Conservation (phyloP, 768 basidiomycete genomes). For the Xanthoconium purpureum region DNA sequence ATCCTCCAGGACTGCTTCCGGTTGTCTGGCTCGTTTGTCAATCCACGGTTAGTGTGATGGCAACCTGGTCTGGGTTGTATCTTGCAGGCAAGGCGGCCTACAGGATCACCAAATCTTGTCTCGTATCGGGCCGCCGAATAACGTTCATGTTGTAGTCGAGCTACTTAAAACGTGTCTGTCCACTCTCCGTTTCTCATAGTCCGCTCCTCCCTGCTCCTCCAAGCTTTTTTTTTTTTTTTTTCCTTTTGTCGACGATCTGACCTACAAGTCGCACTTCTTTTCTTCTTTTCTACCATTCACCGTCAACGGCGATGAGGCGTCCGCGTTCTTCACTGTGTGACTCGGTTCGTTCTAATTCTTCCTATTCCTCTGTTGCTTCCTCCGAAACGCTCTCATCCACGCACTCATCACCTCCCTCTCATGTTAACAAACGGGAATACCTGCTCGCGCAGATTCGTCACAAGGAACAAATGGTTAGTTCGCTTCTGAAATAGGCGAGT, state of each 20-base stretch:
- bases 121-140: neutral
- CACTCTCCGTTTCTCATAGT: neutral
- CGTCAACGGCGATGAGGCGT: slow-evolving; percentile 13
- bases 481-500: slow-evolving; percentile 74
- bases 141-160: neutral
- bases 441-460: slow-evolving; percentile 84
- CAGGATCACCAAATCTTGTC: neutral
- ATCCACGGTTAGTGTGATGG: slow-evolving; percentile 12
- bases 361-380: slow-evolving; percentile 30
- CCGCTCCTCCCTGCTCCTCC: neutral
- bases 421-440: slow-evolving; percentile 77
- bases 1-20: slow-evolving; percentile 21
- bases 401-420: slow-evolving; percentile 24
- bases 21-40: slow-evolving; percentile 7
- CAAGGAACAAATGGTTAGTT: slow-evolving; percentile 85
- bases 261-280: neutral
- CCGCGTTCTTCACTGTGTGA: slow-evolving; percentile 17
- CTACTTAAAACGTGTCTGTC: slow-evolving; percentile 20
- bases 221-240: neutral
- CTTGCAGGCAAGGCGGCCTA: slow-evolving; percentile 4
- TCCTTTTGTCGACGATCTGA: neutral
- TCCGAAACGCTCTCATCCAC: slow-evolving; percentile 39
- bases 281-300: no score
- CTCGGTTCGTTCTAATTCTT: slow-evolving; percentile 21
- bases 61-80: slow-evolving; percentile 12